A percentile compares a stretch with the other conserved stretches of the same genome.
Evolutionary conservation across 176 grass and related monocot species (phyloP).

Genomic region (Oropetium thomaeum): DNA sequence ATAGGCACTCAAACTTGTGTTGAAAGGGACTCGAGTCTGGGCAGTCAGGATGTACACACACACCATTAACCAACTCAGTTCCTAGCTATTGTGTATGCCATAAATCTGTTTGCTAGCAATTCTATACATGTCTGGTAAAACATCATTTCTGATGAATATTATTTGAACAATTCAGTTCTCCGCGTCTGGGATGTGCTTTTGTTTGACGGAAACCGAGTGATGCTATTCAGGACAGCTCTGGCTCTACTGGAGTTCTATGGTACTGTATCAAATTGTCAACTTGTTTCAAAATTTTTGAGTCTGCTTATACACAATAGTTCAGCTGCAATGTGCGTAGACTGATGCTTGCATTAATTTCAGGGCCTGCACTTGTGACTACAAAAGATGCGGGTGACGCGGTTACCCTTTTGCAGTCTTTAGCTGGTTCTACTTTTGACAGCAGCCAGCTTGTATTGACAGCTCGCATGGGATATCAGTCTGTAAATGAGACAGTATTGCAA

Average conservation of each 20-base stretch:
- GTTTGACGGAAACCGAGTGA: slow-evolving; percentile 86
- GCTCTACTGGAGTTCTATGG: slow-evolving; percentile 92
- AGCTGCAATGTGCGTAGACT: slow-evolving; percentile 1
- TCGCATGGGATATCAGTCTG: slow-evolving; percentile 85
- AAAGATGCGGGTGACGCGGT: slow-evolving; percentile 96
- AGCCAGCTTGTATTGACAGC: slow-evolving; percentile 98
- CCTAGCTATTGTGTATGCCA: background rate
- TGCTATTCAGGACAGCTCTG: slow-evolving; percentile 90
- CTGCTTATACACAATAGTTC: background rate
- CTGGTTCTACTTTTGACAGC: slow-evolving; percentile 97
- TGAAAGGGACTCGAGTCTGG: background rate
- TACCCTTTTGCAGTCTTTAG: slow-evolving; percentile 89
- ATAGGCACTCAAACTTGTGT: background rate
- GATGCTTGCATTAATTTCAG: slow-evolving; percentile 44
- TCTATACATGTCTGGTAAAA: slow-evolving; percentile 8
- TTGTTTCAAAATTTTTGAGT: slow-evolving; percentile 4
- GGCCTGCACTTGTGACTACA: slow-evolving; percentile 91
- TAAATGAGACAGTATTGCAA: slow-evolving; percentile 72
- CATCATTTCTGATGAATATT: slow-evolving; percentile 13
- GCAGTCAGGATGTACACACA: background rate
- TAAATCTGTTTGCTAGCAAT: slow-evolving; percentile 16
- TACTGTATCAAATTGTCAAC: slow-evolving; percentile 36
- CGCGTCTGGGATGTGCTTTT: slow-evolving; percentile 96
- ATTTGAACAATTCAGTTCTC: slow-evolving; percentile 75
- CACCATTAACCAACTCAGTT: background rate